Conservation (phyloP, 352 stramenopile genomes). For the Pythium phragmiticola region DNA sequence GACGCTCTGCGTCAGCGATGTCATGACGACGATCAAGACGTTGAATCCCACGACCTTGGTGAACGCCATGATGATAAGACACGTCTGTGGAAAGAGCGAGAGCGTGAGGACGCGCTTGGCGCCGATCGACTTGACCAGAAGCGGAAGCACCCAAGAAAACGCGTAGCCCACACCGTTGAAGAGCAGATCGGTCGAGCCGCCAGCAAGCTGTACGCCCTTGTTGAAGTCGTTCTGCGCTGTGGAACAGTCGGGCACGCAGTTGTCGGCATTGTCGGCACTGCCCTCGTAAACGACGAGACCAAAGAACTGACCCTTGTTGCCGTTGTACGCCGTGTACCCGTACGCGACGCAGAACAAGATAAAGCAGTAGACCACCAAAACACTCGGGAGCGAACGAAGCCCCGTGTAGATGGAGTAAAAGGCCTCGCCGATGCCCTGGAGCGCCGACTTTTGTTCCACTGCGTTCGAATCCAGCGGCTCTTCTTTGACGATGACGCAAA, state of each 20-base stretch:
- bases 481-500: constrained; percentile 19
- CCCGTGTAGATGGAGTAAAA: constrained; percentile 7
- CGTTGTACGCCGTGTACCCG: constrained; percentile 53
- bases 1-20: constrained; percentile 49
- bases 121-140: constrained; percentile 37
- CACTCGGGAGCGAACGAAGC: constrained; percentile 31
- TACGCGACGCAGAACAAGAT: constrained; percentile 48
- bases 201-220: constrained; percentile 41
- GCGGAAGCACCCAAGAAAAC: constrained; percentile 39
- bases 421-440: too few species aligned
- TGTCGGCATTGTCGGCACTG: constrained; percentile 18
- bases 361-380: constrained; percentile 34
- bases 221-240: constrained; percentile 39
- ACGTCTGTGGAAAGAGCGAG: constrained; percentile 37
- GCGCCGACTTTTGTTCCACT: too few species aligned
- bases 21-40: constrained; percentile 41
- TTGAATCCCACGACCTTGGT: constrained; percentile 34
- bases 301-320: constrained; percentile 56
- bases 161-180: constrained; percentile 40
- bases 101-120: constrained; percentile 31
- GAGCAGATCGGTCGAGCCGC: constrained; percentile 30
- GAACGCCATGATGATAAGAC: constrained; percentile 54
- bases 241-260: constrained; percentile 36
- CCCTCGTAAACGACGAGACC: constrained; percentile 36
- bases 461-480: too few species aligned